Base-by-base conservation (phyloP, 768 basidiomycete genomes). In the Boletus fagicola region DNA sequence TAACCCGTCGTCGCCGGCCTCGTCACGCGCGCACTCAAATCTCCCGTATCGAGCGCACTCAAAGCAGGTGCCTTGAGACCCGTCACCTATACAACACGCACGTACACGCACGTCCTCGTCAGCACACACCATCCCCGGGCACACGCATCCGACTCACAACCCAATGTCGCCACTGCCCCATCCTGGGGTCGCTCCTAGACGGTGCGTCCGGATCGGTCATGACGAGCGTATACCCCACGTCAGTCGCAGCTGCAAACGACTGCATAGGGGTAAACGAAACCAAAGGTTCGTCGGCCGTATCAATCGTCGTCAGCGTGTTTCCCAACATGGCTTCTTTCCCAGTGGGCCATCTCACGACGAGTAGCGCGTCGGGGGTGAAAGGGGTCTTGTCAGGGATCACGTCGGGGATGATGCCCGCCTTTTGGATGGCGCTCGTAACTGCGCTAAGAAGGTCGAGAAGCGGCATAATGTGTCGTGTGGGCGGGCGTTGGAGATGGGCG, bases 121-220 rank as follows among this genome's bases (percentile, higher is more conserved):
- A 46, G 39, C 24, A 48, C 47, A 48, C 47, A 42, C 26, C 16
- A 4, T 18, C 9, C 5, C 26, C 11, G 4, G 12, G 39, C 38
- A 31, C 15, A 30, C 2, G n/a, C 13, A 18, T 24, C 33, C 15
- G 1, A 62, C 77, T 65, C 58, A 84, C 81, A 36, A 85, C 69
- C 83, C 82, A 84, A 55, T 85, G 83, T 45, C 83, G 75, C 74
- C 80, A 84, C 58, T 83, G 66, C 1, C 78, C 73, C 65, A 72
- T 81, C 61, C 75, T 80, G 1, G 80, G 81, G 38, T 81, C 75
- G 8, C 59, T 66, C 46, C 78, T 69, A 1, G 80, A 82, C 0
- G 83, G 83, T 4, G 83, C 83, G 56, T 84, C 83, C 2, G 83
- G 83, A 62, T 85, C 83, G 4, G 78, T 78, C 80, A 83, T 78